phyloP scores from a whole-genome alignment of 1,284 basidiomycete genomes.

The Fomitiporia mediterranea region DNA sequence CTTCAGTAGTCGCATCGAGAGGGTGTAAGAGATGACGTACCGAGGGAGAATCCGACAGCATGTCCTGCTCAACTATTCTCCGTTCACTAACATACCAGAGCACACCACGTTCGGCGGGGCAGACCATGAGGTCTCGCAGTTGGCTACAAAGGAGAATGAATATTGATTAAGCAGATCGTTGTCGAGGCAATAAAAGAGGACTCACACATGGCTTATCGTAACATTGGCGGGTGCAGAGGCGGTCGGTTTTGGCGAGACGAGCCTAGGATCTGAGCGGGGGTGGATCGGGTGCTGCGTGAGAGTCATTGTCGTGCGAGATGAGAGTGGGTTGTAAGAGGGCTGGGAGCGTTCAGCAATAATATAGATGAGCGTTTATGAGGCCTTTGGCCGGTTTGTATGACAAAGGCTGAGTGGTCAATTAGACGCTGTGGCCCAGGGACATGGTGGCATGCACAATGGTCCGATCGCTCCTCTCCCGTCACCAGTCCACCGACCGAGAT shows the following conservation, averaged over 20 bases:
- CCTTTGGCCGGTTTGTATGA: too few species aligned
- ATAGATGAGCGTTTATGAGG: too few species aligned
- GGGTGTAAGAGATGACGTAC: background rate
- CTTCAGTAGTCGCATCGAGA: background rate
- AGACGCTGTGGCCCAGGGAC: too few species aligned
- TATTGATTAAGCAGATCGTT: background rate
- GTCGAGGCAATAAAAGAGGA: constrained; percentile 23
- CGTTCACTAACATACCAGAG: constrained; percentile 59
- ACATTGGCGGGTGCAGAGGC: constrained; percentile 45
- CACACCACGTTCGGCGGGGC: constrained; percentile 61
- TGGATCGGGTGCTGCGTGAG: constrained; percentile 4
- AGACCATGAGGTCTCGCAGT: constrained; percentile 70
- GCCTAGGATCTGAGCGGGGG: constrained; percentile 1
- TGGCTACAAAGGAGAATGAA: constrained; percentile 44
- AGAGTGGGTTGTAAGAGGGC: too few species aligned
- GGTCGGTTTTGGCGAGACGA: constrained; percentile 38
- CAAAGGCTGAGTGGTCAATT: background rate
- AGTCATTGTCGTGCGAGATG: constrained; percentile 6
- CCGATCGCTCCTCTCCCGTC: too few species aligned
- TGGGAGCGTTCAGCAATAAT: too few species aligned
- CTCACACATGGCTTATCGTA: constrained; percentile 68
- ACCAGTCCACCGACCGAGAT: too few species aligned
- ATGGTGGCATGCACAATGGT: too few species aligned
- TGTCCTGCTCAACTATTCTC: constrained; percentile 64
- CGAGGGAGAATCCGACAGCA: constrained; percentile 37